These are phyloP conservation scores for Cladorrhinum sp. DNA, from an alignment of 2,329 filamentous ascomycete species.

Conservation along the genomic window DNA sequence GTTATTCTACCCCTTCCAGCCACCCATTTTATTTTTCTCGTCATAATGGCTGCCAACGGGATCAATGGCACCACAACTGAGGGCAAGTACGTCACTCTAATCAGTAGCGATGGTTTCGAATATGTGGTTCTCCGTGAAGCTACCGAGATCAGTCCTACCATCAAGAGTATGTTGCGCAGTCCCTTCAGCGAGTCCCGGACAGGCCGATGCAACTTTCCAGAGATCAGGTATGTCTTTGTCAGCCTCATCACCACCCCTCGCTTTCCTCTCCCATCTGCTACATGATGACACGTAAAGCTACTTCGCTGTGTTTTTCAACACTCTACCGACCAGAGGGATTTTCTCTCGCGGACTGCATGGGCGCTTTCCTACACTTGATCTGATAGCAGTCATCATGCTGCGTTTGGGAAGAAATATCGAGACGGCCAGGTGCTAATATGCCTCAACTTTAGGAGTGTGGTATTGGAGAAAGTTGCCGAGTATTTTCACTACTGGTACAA, in stretches of 20 bases:
- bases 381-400: constrained; percentile 37
- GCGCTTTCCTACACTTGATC: constrained; percentile 61
- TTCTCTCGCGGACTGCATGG: constrained; percentile 45
- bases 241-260: constrained; percentile 1
- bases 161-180: constrained; percentile 70
- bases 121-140: constrained; percentile 72
- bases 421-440: constrained; percentile 21
- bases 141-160: constrained; percentile 65
- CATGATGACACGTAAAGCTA: constrained; percentile 35
- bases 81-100: constrained; percentile 72
- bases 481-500: constrained; percentile 83
- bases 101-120: constrained; percentile 73
- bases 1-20: not conserved
- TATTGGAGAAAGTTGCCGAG: constrained; percentile 78
- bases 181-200: constrained; percentile 64
- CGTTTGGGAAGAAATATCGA: not conserved
- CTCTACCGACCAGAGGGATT: constrained; percentile 19
- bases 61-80: constrained; percentile 4
- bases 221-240: constrained; percentile 63
- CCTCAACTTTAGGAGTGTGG: constrained; percentile 54
- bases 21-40: not conserved
- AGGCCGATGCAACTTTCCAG: constrained; percentile 64
- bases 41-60: constrained; percentile 13
- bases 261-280: constrained; percentile 2
- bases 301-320: constrained; percentile 45